phyloP scores from a whole-genome alignment of 306 rosid species.

The Fragaria vesca region DNA sequence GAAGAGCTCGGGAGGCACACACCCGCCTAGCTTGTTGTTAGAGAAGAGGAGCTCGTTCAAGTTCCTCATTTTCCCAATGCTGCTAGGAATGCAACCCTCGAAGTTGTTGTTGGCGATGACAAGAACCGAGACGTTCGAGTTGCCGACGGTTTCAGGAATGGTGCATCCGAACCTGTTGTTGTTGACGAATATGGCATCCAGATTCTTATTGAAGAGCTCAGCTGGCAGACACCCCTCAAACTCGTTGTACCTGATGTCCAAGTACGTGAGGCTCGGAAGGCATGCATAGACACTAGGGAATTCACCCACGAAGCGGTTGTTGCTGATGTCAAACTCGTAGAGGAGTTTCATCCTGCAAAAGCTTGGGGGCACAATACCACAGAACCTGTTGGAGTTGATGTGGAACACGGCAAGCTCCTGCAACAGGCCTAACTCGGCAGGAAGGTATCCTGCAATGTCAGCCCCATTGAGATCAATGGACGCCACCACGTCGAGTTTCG shows the following conservation, averaged over 20 bases:
- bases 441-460: slow-evolving; percentile 41
- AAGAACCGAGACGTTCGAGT: slow-evolving; percentile 50
- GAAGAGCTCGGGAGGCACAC: slow-evolving; percentile 56
- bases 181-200: slow-evolving; percentile 64
- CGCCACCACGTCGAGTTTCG: slow-evolving; percentile 21
- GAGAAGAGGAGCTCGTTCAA: slow-evolving; percentile 50
- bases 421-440: slow-evolving; percentile 30
- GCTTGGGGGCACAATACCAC: slow-evolving; percentile 33
- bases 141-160: slow-evolving; percentile 59
- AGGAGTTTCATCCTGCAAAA: slow-evolving; percentile 25
- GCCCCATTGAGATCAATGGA: slow-evolving; percentile 32
- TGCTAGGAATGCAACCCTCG: slow-evolving; percentile 56
- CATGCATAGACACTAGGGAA: slow-evolving; percentile 23
- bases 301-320: slow-evolving; percentile 29
- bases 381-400: slow-evolving; percentile 34
- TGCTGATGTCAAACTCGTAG: slow-evolving; percentile 31
- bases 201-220: slow-evolving; percentile 22
- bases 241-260: slow-evolving; percentile 30
- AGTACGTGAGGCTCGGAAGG: slow-evolving; percentile 28
- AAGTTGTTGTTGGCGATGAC: slow-evolving; percentile 57
- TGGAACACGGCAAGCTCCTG: slow-evolving; percentile 30
- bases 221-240: slow-evolving; percentile 31
- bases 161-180: slow-evolving; percentile 53
- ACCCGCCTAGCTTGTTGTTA: slow-evolving; percentile 55
- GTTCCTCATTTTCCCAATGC: slow-evolving; percentile 55